These are phyloP conservation scores for Alternaria ethzedia DNA, from an alignment of 2,329 filamentous ascomycete species.

Conservation along the genomic window DNA sequence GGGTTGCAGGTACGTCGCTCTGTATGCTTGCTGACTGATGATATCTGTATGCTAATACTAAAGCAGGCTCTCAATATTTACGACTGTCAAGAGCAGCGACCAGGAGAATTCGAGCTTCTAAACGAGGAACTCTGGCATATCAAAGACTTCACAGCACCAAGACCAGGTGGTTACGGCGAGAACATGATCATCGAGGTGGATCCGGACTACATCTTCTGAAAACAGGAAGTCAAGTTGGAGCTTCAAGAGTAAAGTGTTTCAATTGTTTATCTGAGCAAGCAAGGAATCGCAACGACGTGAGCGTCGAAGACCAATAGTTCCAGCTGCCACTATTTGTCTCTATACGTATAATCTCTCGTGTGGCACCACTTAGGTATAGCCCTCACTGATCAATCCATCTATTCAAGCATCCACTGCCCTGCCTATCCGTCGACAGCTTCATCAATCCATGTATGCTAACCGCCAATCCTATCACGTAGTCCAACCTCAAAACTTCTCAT, in stretches of 20 bases:
- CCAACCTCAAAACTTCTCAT: background rate
- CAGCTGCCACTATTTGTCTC: background rate
- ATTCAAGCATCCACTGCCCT: background rate
- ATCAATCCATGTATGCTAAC: background rate
- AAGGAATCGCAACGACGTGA: constrained; percentile 4
- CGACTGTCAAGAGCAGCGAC: constrained; percentile 33
- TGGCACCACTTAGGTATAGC: background rate
- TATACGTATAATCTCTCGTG: background rate
- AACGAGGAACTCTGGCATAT: constrained; percentile 38
- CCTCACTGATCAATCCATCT: background rate
- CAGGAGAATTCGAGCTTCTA: constrained; percentile 23
- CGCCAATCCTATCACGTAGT: background rate
- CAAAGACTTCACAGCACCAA: constrained; percentile 29
- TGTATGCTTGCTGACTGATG: background rate
- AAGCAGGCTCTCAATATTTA: constrained; percentile 35
- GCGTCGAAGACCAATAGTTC: background rate
- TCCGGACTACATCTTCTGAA: constrained; percentile 27
- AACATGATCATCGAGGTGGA: constrained; percentile 41
- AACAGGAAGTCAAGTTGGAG: background rate
- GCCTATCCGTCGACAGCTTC: background rate
- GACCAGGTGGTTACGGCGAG: background rate
- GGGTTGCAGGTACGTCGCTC: constrained; percentile 30
- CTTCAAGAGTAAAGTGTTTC: background rate
- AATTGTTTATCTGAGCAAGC: background rate
- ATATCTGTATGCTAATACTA: background rate